Evolutionary conservation across 139 green algal genomes (phyloP).

Genomic region (Pseudopediastrum boryanum): DNA sequence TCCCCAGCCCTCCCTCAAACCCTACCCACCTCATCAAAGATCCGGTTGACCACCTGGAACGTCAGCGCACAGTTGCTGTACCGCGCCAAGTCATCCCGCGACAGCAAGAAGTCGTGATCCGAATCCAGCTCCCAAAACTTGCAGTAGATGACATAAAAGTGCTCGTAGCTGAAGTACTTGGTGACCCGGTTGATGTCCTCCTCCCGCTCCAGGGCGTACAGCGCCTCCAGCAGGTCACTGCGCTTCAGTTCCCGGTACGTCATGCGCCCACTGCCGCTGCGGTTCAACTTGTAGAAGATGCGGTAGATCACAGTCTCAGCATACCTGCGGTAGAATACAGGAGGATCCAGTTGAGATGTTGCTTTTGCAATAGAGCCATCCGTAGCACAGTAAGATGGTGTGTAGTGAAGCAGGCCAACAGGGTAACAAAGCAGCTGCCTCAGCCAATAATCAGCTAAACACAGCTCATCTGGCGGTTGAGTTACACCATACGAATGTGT

Average conservation of each 20-base stretch:
- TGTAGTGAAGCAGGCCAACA: too few species aligned
- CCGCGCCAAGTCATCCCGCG: slow-evolving; percentile 90
- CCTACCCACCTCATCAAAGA: slow-evolving; percentile 85
- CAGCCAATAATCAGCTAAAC: too few species aligned
- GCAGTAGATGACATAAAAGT: slow-evolving; percentile 99
- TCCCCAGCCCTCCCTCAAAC: too few species aligned
- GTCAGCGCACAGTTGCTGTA: slow-evolving; percentile 95
- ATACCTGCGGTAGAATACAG: too few species aligned
- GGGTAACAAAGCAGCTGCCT: too few species aligned
- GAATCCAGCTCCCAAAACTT: slow-evolving; percentile 99
- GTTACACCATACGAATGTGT: too few species aligned
- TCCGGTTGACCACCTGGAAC: slow-evolving; percentile 93
- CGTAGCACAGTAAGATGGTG: too few species aligned
- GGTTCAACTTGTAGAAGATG: slow-evolving; percentile 96
- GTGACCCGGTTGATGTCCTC: slow-evolving; percentile 95
- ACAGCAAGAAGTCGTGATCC: slow-evolving; percentile 98
- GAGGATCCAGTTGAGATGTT: too few species aligned
- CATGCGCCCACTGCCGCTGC: slow-evolving; percentile 76
- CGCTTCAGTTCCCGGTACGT: slow-evolving; percentile 83
- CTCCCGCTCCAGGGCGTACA: slow-evolving; percentile 88
- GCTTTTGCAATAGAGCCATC: too few species aligned
- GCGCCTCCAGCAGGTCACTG: slow-evolving; percentile 84
- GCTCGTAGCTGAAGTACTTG: slow-evolving; percentile 87
- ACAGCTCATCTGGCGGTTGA: too few species aligned
- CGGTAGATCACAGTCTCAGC: slow-evolving; percentile 97